Evolutionary conservation across 2,329 filamentous ascomycete species (phyloP).

Genomic region (Fusarium xyrophilum): DNA sequence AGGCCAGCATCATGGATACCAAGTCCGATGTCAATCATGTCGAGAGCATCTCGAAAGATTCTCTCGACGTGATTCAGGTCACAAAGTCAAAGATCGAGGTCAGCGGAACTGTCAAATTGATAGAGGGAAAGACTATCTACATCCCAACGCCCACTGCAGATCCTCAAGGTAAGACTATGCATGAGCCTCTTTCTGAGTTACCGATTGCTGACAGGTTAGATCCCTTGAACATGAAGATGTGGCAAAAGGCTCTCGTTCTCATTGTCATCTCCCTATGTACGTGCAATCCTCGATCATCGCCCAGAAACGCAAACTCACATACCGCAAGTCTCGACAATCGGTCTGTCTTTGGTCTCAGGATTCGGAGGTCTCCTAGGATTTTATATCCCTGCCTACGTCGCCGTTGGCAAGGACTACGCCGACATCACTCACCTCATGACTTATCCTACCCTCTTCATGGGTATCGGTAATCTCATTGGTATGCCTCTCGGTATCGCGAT

Average conservation of each 20-base stretch:
- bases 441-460: slow-evolving; percentile 21
- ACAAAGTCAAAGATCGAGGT: slow-evolving; percentile 28
- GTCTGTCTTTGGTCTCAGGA: slow-evolving; percentile 9
- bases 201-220: slow-evolving; percentile 22
- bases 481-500: slow-evolving; percentile 34
- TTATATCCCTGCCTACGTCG: slow-evolving; percentile 9
- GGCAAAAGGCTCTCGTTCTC: slow-evolving; percentile 31
- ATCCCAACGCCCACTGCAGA: slow-evolving; percentile 35
- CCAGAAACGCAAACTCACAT: background rate
- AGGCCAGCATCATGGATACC: slow-evolving; percentile 22
- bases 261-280: slow-evolving; percentile 31
- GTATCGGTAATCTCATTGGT: slow-evolving; percentile 35
- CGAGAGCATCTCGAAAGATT: slow-evolving; percentile 28
- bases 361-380: slow-evolving; percentile 16
- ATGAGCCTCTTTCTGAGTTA: no score
- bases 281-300: background rate
- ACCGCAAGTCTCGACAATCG: slow-evolving; percentile 10
- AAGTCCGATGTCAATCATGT: slow-evolving; percentile 30
- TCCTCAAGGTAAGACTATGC: background rate
- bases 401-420: slow-evolving; percentile 11
- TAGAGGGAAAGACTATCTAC: slow-evolving; percentile 25
- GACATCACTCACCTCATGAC: slow-evolving; percentile 21
- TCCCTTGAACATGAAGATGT: slow-evolving; percentile 37
- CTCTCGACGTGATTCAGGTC: slow-evolving; percentile 26
- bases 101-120: slow-evolving; percentile 34